phyloP scores from a whole-genome alignment of 495 filamentous ascomycete species.

The Xylaria venustula region DNA sequence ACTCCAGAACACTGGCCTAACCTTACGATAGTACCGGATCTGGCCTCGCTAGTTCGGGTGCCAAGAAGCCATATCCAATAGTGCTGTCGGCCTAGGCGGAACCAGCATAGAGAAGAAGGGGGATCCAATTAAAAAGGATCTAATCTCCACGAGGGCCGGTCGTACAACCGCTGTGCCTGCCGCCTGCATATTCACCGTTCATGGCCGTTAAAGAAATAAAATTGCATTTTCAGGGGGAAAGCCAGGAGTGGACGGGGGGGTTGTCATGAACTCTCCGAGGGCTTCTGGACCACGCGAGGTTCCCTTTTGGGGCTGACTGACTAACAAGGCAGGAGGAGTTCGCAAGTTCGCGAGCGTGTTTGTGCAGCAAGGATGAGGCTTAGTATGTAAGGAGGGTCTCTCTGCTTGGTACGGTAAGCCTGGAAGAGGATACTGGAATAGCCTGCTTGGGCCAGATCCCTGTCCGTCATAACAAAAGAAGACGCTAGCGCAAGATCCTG shows the following conservation, averaged over 20 bases:
- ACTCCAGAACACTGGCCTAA: not conserved
- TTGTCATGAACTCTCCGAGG: too few species aligned
- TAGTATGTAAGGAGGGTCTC: not conserved
- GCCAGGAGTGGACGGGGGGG: too few species aligned
- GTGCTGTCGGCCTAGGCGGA: not conserved
- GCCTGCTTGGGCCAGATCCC: not conserved
- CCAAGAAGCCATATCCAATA: slow-evolving; percentile 1
- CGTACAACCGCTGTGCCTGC: not conserved
- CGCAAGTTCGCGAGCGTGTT: not conserved
- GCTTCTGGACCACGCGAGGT: not conserved
- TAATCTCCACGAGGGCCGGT: not conserved
- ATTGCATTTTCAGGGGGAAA: not conserved
- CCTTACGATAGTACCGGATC: not conserved
- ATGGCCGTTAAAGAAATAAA: not conserved
- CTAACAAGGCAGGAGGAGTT: too few species aligned
- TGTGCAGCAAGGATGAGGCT: not conserved
- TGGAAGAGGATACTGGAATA: not conserved
- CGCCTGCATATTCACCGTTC: not conserved
- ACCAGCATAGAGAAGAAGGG: not conserved
- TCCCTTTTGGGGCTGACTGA: too few species aligned
- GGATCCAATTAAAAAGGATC: not conserved
- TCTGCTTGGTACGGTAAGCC: not conserved
- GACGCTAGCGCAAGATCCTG: not conserved
- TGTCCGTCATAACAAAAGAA: not conserved
- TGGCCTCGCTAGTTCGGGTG: not conserved